Percentiles rank a stretch among this genome's conserved stretches.
Conservation (phyloP, 257 asterid species). For the Nicotiana paniculata region DNA sequence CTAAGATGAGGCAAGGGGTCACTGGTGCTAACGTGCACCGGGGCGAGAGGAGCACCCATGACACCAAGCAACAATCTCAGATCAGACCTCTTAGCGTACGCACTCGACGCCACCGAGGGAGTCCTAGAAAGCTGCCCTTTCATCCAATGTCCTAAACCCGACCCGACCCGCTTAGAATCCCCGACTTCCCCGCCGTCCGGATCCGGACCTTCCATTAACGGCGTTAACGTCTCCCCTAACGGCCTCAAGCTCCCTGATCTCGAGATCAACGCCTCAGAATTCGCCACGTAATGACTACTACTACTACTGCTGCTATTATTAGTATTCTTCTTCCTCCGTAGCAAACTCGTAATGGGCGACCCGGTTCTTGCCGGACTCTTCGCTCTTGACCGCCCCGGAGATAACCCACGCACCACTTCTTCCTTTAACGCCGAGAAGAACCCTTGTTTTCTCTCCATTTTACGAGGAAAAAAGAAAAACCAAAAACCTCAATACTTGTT, state of each 20-base stretch:
- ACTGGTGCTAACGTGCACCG: slow-evolving; percentile 71
- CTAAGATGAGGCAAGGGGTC: slow-evolving; percentile 94
- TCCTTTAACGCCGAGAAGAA: slow-evolving; percentile 84
- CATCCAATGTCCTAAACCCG: slow-evolving; percentile 68
- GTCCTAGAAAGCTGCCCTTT: slow-evolving; percentile 56
- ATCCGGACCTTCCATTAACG: slow-evolving; percentile 80
- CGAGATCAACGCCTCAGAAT: slow-evolving; percentile 33
- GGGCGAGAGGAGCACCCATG: slow-evolving; percentile 96
- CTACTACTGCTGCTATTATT: slow-evolving; percentile 9
- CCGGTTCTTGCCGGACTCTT: slow-evolving; percentile 65
- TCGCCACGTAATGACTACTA: slow-evolving; percentile 1
- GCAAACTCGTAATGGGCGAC: slow-evolving; percentile 59
- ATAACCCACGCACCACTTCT: slow-evolving; percentile 79
- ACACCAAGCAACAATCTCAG: slow-evolving; percentile 86
- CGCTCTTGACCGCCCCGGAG: slow-evolving; percentile 77
- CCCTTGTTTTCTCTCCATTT: slow-evolving; percentile 85
- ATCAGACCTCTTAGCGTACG: slow-evolving; percentile 60
- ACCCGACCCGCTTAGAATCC: slow-evolving; percentile 51
- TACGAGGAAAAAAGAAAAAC: background rate
- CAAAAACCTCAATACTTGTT: background rate
- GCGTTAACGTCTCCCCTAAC: slow-evolving; percentile 56
- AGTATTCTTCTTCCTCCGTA: slow-evolving; percentile 49
- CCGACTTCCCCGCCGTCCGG: slow-evolving; percentile 57
- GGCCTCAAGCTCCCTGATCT: slow-evolving; percentile 80
- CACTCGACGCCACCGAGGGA: slow-evolving; percentile 51